A percentile compares a stretch with the other conserved stretches of the same genome.
Conservation (phyloP, 2,329 filamentous ascomycete genomes). For the Coniochaeta sp. region DNA sequence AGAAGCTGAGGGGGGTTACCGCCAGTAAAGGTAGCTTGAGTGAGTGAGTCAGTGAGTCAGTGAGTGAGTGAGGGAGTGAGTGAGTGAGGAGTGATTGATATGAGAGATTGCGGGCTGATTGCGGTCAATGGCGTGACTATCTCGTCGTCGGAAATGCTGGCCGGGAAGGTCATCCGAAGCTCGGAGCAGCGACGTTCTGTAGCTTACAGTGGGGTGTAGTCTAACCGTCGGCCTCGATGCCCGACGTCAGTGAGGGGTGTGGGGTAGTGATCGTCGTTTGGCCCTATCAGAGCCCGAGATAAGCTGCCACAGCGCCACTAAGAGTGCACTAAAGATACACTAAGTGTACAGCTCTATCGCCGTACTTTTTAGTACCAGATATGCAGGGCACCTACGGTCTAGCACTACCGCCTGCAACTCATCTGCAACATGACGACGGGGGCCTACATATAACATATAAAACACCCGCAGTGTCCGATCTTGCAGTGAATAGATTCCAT, state of each 20-base stretch:
- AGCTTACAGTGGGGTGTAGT: too few relatives aligned
- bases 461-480: too few relatives aligned
- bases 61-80: not conserved
- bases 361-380: too few relatives aligned
- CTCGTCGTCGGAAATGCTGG: not conserved
- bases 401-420: too few relatives aligned
- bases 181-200: too few relatives aligned
- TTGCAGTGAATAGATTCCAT: not conserved
- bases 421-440: not conserved
- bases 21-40: too few relatives aligned
- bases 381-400: too few relatives aligned
- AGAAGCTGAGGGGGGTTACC: conserved; percentile 8
- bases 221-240: not conserved
- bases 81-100: not conserved
- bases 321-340: too few relatives aligned
- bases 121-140: not conserved
- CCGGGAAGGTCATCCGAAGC: not conserved
- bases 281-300: not conserved
- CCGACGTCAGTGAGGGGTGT: conserved; percentile 2
- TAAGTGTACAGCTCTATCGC: not conserved
- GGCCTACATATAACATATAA: not conserved
- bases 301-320: not conserved
- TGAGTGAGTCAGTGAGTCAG: too few relatives aligned
- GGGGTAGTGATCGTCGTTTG: not conserved
- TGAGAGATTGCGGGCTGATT: not conserved